Evolutionary conservation across 169 alveolate genomes (phyloP).

Genomic region (Eimeria sp.): DNA sequence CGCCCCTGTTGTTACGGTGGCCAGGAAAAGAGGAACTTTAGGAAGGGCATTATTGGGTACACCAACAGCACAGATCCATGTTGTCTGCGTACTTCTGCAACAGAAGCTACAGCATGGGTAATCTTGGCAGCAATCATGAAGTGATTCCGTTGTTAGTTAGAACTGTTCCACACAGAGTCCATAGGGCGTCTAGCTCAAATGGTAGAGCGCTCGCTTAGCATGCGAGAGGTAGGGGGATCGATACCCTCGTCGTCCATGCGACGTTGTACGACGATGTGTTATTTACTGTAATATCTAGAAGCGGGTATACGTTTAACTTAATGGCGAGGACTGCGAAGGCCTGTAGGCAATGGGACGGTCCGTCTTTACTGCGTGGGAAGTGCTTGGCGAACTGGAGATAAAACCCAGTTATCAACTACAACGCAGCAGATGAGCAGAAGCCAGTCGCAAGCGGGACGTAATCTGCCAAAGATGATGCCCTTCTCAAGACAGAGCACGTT

Average conservation of each 20-base stretch:
- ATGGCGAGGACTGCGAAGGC: background rate
- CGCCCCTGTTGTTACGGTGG: background rate
- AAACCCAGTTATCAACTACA: background rate
- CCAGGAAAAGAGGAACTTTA: background rate
- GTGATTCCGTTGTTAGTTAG: background rate
- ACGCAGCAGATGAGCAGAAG: too few relatives aligned
- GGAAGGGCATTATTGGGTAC: background rate
- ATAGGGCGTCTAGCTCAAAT: constrained; percentile 99
- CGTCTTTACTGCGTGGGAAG: background rate
- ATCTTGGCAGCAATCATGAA: too few relatives aligned
- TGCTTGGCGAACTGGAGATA: background rate
- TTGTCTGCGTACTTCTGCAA: background rate
- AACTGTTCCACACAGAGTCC: background rate
- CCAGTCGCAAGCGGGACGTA: background rate
- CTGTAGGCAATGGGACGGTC: background rate
- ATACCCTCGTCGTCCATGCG: constrained; percentile 97
- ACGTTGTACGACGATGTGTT: too few relatives aligned
- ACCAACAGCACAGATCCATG: background rate
- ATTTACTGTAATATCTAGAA: too few relatives aligned
- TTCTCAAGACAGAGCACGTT: background rate
- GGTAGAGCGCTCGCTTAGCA: constrained; percentile 99
- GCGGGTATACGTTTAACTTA: too few relatives aligned
- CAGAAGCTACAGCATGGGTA: background rate
- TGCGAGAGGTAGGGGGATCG: constrained; percentile 99
- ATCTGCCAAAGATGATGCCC: background rate